A percentile compares a stretch with the other conserved stretches of the same genome.
Conservation (phyloP, 2,329 filamentous ascomycete genomes). For the Hypoxylon sp. region DNA sequence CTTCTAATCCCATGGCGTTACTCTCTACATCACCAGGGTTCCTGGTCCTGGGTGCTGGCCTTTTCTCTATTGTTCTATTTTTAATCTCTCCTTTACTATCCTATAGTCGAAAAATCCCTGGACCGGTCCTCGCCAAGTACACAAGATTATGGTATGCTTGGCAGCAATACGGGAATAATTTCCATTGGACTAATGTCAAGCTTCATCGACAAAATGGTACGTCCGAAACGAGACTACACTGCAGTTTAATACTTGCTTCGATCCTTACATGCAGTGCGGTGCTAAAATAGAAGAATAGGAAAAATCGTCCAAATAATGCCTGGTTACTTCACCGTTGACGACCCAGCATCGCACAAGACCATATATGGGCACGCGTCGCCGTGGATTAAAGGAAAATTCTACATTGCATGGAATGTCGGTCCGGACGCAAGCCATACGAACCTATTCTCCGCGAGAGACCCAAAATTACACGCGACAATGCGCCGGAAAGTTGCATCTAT, state of each 20-base stretch:
- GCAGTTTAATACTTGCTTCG: background rate
- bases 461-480: background rate
- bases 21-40: background rate
- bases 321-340: background rate
- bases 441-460: background rate
- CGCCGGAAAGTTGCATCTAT: background rate
- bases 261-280: background rate
- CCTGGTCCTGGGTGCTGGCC: background rate
- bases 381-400: background rate
- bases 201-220: background rate
- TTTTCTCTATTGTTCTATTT: background rate
- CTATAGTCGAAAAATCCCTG: background rate
- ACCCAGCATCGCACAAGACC: background rate
- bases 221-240: background rate
- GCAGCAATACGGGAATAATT: background rate
- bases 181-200: background rate
- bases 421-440: background rate
- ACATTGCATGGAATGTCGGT: background rate
- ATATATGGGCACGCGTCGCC: background rate
- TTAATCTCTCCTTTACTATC: background rate
- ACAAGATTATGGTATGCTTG: background rate
- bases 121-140: background rate
- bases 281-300: background rate
- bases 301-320: background rate
- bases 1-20: background rate